Evolutionary conservation across 257 asterid species (phyloP).

Genomic region (Plantago elongata): DNA sequence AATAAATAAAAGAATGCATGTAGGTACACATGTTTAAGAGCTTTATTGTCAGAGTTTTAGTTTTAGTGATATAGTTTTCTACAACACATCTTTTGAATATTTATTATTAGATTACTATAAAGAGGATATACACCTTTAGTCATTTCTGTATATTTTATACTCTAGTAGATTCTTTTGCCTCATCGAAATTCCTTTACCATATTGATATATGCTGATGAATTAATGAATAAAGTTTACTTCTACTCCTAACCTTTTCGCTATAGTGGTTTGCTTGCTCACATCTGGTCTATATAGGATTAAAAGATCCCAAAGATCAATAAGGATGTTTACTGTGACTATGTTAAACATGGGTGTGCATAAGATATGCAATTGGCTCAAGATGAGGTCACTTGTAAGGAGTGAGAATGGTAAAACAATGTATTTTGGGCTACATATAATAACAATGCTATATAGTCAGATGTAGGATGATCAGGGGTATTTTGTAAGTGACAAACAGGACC

Average conservation of each 20-base stretch:
- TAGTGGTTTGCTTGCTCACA: background rate
- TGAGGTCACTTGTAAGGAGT: background rate
- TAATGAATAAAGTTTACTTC: too few species aligned
- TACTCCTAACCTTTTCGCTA: background rate
- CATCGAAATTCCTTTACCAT: background rate
- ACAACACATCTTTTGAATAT: slow-evolving; percentile 2
- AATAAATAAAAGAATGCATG: too few species aligned
- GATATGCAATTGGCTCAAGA: slow-evolving; percentile 1
- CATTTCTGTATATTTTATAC: background rate
- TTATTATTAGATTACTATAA: slow-evolving; percentile 1
- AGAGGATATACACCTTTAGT: background rate
- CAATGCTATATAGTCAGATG: background rate
- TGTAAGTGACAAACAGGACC: background rate
- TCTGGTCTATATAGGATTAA: background rate
- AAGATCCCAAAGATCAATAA: slow-evolving; percentile 4
- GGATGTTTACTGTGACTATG: background rate
- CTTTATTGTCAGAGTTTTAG: background rate
- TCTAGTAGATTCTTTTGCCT: background rate
- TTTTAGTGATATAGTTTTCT: background rate
- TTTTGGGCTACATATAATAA: background rate
- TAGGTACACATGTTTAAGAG: background rate
- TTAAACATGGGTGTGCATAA: background rate
- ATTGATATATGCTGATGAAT: slow-evolving; percentile 1
- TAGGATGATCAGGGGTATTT: background rate
- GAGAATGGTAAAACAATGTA: background rate